Percentiles rank a stretch among this genome's conserved stretches.
phyloP scores from a whole-genome alignment of 352 stramenopile genomes.

The Phytophthora ramorum region DNA sequence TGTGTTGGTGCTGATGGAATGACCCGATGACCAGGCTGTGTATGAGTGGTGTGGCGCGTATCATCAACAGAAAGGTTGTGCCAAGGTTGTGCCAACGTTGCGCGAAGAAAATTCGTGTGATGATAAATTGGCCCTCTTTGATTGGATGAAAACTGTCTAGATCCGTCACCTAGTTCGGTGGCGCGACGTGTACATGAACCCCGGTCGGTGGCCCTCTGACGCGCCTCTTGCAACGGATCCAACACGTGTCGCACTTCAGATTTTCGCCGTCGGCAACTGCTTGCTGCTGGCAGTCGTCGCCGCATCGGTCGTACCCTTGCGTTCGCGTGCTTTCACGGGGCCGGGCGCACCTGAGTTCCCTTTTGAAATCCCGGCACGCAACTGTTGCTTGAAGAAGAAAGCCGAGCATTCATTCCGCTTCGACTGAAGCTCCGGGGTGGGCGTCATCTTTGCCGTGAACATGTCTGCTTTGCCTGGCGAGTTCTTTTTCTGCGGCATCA shows the following conservation, averaged over 20 bases:
- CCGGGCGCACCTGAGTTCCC: too few species aligned
- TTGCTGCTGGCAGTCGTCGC: slow-evolving; percentile 2
- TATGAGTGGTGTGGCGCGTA: slow-evolving; percentile 14
- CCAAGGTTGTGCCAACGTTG: neutral
- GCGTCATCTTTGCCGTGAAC: slow-evolving; percentile 31
- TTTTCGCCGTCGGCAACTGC: slow-evolving; percentile 11
- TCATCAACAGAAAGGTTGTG: slow-evolving; percentile 12
- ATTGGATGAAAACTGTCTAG: too few species aligned
- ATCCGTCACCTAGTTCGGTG: neutral
- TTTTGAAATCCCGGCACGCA: too few species aligned
- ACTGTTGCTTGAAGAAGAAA: too few species aligned
- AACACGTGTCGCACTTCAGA: slow-evolving; percentile 28
- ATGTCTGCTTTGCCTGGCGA: slow-evolving; percentile 11
- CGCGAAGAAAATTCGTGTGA: slow-evolving; percentile 21
- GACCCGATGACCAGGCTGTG: slow-evolving; percentile 20
- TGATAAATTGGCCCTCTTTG: too few species aligned
- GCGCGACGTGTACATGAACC: neutral
- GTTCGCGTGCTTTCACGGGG: too few species aligned
- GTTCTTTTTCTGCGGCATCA: slow-evolving; percentile 7
- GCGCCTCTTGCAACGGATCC: slow-evolving; percentile 12
- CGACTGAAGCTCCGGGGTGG: neutral
- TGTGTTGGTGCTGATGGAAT: slow-evolving; percentile 4
- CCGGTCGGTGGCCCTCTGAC: slow-evolving; percentile 17
- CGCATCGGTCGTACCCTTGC: slow-evolving; percentile 17
- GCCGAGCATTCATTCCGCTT: too few species aligned